These are phyloP conservation scores for Vitis vinifera DNA, from an alignment of 164 flowering plant genomes.

Conservation along the genomic window ASM3070453v1 NC_081812.1:18959001-18959500, in stretches of 20 bases:
- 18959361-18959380: conserved; percentile 47
- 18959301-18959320: not conserved
- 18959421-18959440: conserved; percentile 32
- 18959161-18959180: conserved; percentile 21
- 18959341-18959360: conserved; percentile 24
- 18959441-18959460: conserved; percentile 23
- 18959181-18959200: conserved; percentile 25
- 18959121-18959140: conserved; percentile 28
- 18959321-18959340: too few species aligned
- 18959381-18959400: conserved; percentile 38
- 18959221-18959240: conserved; percentile 6
- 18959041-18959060: conserved; percentile 22
- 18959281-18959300: not conserved
- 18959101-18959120: conserved; percentile 31
- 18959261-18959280: conserved; percentile 16
- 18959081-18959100: conserved; percentile 23
- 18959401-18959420: conserved; percentile 43
- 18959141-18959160: conserved; percentile 32
- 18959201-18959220: conserved; percentile 1
- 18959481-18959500: conserved; percentile 28
- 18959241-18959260: conserved; percentile 8
- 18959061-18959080: conserved; percentile 34
- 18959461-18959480: conserved; percentile 13
- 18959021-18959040: conserved; percentile 32
- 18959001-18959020: conserved; percentile 32